Conservation (phyloP, 768 basidiomycete genomes). For the Strobilomyces echinocephalus region DNA sequence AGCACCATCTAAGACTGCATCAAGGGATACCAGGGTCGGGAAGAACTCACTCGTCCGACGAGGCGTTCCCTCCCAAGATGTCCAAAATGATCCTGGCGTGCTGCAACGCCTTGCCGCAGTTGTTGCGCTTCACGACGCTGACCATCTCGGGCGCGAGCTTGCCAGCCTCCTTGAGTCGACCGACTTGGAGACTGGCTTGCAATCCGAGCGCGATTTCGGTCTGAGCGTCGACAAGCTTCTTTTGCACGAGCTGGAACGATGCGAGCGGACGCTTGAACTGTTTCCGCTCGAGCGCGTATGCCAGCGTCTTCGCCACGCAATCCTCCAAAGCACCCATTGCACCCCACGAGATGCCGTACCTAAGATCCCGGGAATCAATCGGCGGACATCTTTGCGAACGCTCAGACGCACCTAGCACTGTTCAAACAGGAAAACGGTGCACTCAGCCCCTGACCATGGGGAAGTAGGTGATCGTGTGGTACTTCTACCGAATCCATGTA, state of each 20-base stretch:
- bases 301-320: slow-evolving; percentile 70
- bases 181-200: slow-evolving; percentile 72
- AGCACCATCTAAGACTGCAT: neutral
- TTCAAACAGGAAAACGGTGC: slow-evolving; percentile 92
- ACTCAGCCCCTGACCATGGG: slow-evolving; percentile 69
- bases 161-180: slow-evolving; percentile 79
- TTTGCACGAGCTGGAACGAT: slow-evolving; percentile 95
- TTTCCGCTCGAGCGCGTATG: slow-evolving; percentile 82
- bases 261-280: slow-evolving; percentile 90
- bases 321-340: slow-evolving; percentile 95
- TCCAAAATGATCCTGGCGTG: slow-evolving; percentile 81
- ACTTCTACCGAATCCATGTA: slow-evolving; percentile 91
- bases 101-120: slow-evolving; percentile 87
- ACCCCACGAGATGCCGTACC: slow-evolving; percentile 91
- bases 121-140: slow-evolving; percentile 91
- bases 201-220: slow-evolving; percentile 79
- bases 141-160: slow-evolving; percentile 85
- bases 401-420: slow-evolving; percentile 56
- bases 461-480: slow-evolving; percentile 69
- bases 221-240: slow-evolving; percentile 93
- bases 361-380: slow-evolving; percentile 17
- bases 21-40: neutral
- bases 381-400: neutral
- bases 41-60: slow-evolving; percentile 75
- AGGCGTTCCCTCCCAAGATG: slow-evolving; percentile 91